Conservation (phyloP, 1,284 basidiomycete genomes). For the Pseudozyma pruni region DNA sequence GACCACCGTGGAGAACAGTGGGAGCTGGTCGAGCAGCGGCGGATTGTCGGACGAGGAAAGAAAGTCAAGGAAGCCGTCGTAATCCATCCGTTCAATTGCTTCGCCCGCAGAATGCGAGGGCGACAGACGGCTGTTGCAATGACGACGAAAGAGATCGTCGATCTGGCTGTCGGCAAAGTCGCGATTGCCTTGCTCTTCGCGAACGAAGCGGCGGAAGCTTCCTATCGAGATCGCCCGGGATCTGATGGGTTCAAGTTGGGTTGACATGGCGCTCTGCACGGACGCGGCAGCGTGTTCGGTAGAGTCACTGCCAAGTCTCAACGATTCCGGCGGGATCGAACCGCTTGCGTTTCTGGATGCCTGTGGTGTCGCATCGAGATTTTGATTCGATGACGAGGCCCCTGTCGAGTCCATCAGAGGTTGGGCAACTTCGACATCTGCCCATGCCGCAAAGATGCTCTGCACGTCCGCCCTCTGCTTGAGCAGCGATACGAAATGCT, state of each 20-base stretch:
- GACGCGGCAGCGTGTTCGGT: too few relatives aligned
- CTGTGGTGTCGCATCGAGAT: neutral
- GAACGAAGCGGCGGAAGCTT: slow-evolving; percentile 49
- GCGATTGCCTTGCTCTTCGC: slow-evolving; percentile 54
- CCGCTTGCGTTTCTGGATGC: neutral
- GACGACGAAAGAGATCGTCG: slow-evolving; percentile 35
- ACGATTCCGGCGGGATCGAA: neutral
- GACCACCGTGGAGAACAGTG: slow-evolving; percentile 43
- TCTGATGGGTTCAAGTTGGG: slow-evolving; percentile 14
- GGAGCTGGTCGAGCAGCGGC: slow-evolving; percentile 42
- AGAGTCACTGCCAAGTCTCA: neutral
- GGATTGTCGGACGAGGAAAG: slow-evolving; percentile 62
- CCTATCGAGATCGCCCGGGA: slow-evolving; percentile 33
- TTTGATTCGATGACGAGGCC: neutral
- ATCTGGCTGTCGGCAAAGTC: slow-evolving; percentile 32
- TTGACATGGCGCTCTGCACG: neutral
- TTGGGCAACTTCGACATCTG: slow-evolving; percentile 29
- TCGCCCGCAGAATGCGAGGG: slow-evolving; percentile 8
- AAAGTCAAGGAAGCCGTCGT: slow-evolving; percentile 61
- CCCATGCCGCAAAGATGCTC: slow-evolving; percentile 63
- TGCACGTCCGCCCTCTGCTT: slow-evolving; percentile 86
- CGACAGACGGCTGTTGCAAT: slow-evolving; percentile 40
- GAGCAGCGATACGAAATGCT: slow-evolving; percentile 83
- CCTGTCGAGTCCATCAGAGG: neutral
- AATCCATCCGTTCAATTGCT: slow-evolving; percentile 27